These are phyloP conservation scores for Populus alba DNA, from an alignment of 345 rosid genomes.

Conservation along the genomic window DNA sequence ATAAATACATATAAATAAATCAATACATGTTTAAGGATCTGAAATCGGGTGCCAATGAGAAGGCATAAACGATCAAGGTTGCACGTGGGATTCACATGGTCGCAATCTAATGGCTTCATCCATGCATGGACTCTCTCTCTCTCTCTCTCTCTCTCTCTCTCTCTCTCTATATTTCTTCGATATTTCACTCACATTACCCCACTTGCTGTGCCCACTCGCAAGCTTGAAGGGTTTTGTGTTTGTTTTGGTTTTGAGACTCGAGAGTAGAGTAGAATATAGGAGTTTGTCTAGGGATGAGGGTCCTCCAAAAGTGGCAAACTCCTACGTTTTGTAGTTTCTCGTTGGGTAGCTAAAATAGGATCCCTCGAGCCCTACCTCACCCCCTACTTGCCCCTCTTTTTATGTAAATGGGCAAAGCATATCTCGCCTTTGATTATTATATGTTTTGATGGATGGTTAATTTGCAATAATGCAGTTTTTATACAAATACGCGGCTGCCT, in stretches of 20 bases:
- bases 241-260: slow-evolving; percentile 11
- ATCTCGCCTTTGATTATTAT: slow-evolving; percentile 1
- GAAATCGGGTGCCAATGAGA: slow-evolving; percentile 7
- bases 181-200: neutral
- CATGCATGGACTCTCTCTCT: neutral
- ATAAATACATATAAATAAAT: neutral
- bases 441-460: neutral
- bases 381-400: neutral
- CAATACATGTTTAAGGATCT: neutral
- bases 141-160: neutral
- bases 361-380: slow-evolving; percentile 18
- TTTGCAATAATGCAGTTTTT: slow-evolving; percentile 4
- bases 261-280: neutral
- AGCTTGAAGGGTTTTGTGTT: slow-evolving; percentile 22
- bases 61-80: neutral
- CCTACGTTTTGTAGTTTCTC: slow-evolving; percentile 33
- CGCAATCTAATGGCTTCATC: slow-evolving; percentile 10
- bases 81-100: slow-evolving; percentile 41
- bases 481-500: neutral
- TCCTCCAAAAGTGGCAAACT: slow-evolving; percentile 17
- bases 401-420: slow-evolving; percentile 14
- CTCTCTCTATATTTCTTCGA: neutral
- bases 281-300: neutral
- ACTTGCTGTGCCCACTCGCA: slow-evolving; percentile 14
- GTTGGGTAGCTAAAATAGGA: slow-evolving; percentile 40